phyloP scores from a whole-genome alignment of 2,329 filamentous ascomycete species.

The Fusarium poae region DNA sequence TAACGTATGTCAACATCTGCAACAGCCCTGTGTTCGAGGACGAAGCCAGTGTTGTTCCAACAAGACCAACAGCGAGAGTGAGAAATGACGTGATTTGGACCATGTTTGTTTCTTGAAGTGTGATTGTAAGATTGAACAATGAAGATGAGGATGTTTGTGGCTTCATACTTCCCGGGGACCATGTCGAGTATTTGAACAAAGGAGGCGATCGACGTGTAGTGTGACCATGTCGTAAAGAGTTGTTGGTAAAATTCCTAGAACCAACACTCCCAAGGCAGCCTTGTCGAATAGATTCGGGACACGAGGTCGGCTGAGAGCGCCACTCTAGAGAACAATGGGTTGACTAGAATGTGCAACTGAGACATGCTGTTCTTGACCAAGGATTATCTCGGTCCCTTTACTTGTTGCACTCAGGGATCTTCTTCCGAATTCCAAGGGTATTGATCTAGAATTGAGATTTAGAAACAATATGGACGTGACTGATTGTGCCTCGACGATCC shows the following conservation, averaged over 20 bases:
- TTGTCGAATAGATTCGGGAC: neutral
- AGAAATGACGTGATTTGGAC: conserved; percentile 24
- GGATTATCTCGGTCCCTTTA: neutral
- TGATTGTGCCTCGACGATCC: too few relatives aligned
- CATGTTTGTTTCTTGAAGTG: neutral
- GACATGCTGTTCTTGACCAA: neutral
- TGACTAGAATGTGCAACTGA: neutral
- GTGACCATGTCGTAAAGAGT: neutral
- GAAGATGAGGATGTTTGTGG: neutral
- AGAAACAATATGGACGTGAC: neutral
- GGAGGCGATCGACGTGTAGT: conserved; percentile 39
- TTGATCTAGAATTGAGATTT: neutral
- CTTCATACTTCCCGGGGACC: neutral
- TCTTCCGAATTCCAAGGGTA: neutral
- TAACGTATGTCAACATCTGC: conserved; percentile 51
- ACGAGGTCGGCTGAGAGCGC: neutral
- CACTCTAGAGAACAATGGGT: neutral
- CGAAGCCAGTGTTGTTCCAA: neutral
- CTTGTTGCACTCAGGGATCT: neutral
- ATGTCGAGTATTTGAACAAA: conserved; percentile 50
- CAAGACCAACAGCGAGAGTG: neutral
- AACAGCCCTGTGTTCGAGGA: conserved; percentile 53
- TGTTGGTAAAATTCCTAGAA: neutral
- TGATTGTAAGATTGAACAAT: neutral
- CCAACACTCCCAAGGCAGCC: neutral